A percentile compares a stretch with the other conserved stretches of the same genome.
phyloP scores from a whole-genome alignment of 2,329 filamentous ascomycete genomes.

The Cladosporium sphaerospermum region DNA sequence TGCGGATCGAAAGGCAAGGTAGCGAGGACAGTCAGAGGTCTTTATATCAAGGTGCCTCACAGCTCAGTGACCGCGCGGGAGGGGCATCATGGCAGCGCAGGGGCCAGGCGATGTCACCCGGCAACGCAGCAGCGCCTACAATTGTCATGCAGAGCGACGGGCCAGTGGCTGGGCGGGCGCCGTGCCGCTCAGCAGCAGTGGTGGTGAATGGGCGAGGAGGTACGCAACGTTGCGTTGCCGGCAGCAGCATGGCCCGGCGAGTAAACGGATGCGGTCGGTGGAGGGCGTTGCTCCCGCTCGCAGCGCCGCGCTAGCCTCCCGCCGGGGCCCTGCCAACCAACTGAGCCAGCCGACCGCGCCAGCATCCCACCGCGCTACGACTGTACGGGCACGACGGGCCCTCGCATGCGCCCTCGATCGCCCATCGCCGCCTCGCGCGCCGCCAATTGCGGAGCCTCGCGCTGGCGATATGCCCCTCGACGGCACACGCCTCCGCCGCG shows the following conservation, averaged over 20 bases:
- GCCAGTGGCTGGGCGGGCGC: neutral
- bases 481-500: neutral
- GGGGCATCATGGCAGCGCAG: slow-evolving; percentile 1
- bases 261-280: too few relatives aligned
- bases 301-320: too few relatives aligned
- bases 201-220: too few relatives aligned
- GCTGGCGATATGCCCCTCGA: neutral
- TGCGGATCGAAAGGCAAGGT: neutral
- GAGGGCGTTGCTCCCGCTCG: too few relatives aligned
- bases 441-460: slow-evolving; percentile 9
- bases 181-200: neutral
- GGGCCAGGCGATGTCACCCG: slow-evolving; percentile 5
- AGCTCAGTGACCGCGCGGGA: slow-evolving; percentile 7
- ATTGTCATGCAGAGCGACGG: neutral
- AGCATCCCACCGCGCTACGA: too few relatives aligned
- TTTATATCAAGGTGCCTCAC: slow-evolving; percentile 5
- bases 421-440: slow-evolving; percentile 6
- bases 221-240: too few relatives aligned
- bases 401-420: slow-evolving; percentile 4
- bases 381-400: neutral
- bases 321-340: too few relatives aligned
- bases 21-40: slow-evolving; percentile 5
- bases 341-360: too few relatives aligned
- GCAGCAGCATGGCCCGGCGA: too few relatives aligned
- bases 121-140: slow-evolving; percentile 2